phyloP scores from a whole-genome alignment of 2,329 filamentous ascomycete genomes.

The Microsporum audouinii region DNA sequence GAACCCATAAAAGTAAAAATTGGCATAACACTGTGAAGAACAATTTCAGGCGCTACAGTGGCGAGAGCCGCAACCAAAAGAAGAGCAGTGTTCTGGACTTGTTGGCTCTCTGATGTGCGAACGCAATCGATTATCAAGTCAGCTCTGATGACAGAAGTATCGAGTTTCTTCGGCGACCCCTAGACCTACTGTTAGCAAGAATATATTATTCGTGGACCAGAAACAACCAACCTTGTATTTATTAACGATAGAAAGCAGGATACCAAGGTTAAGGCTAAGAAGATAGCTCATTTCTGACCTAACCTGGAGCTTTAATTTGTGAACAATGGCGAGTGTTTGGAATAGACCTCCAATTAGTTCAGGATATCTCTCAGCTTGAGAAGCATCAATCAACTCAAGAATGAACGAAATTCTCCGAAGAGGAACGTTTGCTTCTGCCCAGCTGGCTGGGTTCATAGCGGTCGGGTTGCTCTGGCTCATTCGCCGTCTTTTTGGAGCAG shows the following conservation, averaged over 20 bases:
- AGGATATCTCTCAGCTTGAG: constrained; percentile 60
- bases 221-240: constrained; percentile 45
- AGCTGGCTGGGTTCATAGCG: constrained; percentile 44
- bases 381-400: constrained; percentile 75
- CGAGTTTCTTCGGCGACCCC: constrained; percentile 44
- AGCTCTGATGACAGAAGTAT: constrained; percentile 68
- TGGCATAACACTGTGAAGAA: constrained; percentile 96
- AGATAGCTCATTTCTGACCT: constrained; percentile 84
- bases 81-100: constrained; percentile 85
- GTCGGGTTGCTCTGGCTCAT: constrained; percentile 62
- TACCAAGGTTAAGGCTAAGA: constrained; percentile 71
- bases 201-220: background rate
- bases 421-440: constrained; percentile 52
- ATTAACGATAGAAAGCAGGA: constrained; percentile 72
- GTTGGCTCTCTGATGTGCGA: constrained; percentile 77
- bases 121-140: constrained; percentile 92
- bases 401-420: constrained; percentile 75
- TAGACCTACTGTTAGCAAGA: constrained; percentile 6
- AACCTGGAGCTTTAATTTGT: constrained; percentile 68
- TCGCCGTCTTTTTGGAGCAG: constrained; percentile 66
- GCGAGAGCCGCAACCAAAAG: constrained; percentile 80
- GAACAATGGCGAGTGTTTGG: constrained; percentile 71
- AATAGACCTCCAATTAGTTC: constrained; percentile 71
- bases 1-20: constrained; percentile 98
- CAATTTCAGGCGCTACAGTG: constrained; percentile 74